A percentile compares a stretch with the other conserved stretches of the same genome.
Evolutionary conservation across 129 eudicot genomes (phyloP).

Genomic region (Flaveria sonorensis): DNA sequence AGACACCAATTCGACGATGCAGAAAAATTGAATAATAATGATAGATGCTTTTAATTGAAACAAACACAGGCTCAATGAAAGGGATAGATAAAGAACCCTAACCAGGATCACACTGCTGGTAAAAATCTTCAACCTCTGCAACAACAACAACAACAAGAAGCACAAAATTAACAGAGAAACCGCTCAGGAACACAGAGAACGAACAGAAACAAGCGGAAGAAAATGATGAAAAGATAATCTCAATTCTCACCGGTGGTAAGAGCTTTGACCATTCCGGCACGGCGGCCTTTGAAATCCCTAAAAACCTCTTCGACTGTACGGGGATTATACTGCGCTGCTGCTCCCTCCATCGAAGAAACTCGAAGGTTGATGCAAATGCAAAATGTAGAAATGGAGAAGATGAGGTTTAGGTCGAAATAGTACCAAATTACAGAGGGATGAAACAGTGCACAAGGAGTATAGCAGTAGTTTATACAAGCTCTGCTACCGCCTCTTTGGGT

Average conservation of each 20-base stretch:
- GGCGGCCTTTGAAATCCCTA: constrained; percentile 79
- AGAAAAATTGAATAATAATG: not conserved
- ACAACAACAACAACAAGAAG: constrained; percentile 24
- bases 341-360: constrained; percentile 33
- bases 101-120: constrained; percentile 91
- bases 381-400: constrained; percentile 20
- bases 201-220: not conserved
- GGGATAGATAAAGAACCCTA: constrained; percentile 17
- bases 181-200: too few relatives aligned
- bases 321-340: constrained; percentile 60
- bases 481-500: too few relatives aligned
- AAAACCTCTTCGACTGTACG: constrained; percentile 85
- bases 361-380: not conserved
- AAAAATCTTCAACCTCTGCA: constrained; percentile 79
- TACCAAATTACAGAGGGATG: constrained; percentile 5
- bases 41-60: not conserved
- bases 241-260: constrained; percentile 60
- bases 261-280: constrained; percentile 77
- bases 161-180: not conserved
- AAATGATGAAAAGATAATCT: not conserved
- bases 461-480: too few relatives aligned
- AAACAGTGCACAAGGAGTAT: not conserved
- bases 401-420: constrained; percentile 7
- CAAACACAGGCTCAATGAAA: not conserved
- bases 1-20: not conserved